Evolutionary conservation across 108 stramenopile genomes (phyloP), one percentile per base, ranked within the genome.

Genomic region (Skeletonema tropicum): DNA sequence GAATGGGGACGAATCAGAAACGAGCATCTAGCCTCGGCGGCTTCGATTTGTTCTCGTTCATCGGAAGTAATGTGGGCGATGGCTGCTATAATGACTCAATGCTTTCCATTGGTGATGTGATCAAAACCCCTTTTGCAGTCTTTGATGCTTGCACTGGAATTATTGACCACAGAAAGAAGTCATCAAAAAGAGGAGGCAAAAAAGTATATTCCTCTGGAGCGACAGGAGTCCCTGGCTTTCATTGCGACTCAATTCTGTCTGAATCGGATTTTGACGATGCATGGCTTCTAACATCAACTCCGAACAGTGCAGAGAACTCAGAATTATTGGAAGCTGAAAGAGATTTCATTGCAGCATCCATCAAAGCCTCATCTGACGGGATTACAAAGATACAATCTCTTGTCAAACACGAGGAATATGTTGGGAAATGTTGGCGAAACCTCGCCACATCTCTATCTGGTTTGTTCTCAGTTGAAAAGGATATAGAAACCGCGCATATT

Each of bases 391-490:
- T 91, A 1, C 72, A 83, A 38, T 55, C 76, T 4, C 64, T 92
- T 10, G 45, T 79, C 21, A 88, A 91, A 60, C 64, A 89, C 31
- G 94, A 94, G 70, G 77, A 78, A 13, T 58, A 76, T 23, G 52
- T 87, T 41, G 90, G 89, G 12, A 74, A 71, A 11, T 79, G 88
- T 31, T 94, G 94, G 94, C 90, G 90, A 39, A 55, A 80, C 6
- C 85, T 94, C 66, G 91, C 90, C 17, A 85, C 88, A 49, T 73
- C 87, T 15, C 30, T 94, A 41, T 88, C 88, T 17, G 88, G 85
- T 70, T 77, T 94, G 32, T 94, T 90, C 85, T 74, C 89, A 30
- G 86, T 85, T 25, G 94, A 94, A 64, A 94, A 92, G 66, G 91
- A 94, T 35, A 64, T 92, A 7, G 94, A 92, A 74, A 82, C 67